These are phyloP conservation scores for Rhizopus delemar DNA, from an alignment of 371 early-diverging fungal species.

Conservation along the genomic window DNA sequence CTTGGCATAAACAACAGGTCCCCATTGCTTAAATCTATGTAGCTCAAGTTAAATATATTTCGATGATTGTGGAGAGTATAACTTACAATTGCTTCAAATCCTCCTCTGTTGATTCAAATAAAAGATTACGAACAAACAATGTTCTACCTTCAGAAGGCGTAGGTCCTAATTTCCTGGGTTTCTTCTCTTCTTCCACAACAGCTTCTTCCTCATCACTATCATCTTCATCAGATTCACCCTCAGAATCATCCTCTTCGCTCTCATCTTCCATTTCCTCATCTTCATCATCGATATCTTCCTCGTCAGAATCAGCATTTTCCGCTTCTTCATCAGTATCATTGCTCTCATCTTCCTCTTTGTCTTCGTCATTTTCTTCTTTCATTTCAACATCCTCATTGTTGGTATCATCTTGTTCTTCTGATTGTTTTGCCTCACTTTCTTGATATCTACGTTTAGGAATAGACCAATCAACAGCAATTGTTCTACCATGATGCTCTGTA, in stretches of 20 bases:
- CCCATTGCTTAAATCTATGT: conserved; percentile 65
- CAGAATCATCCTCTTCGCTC: conserved; percentile 43
- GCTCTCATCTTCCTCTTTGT: conserved; percentile 45
- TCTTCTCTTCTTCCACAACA: conserved; percentile 35
- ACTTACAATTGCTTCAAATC: conserved; percentile 74
- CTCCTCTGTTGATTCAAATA: conserved; percentile 86
- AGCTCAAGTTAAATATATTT: neutral
- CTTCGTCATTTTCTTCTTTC: conserved; percentile 34
- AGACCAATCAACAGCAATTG: conserved; percentile 85
- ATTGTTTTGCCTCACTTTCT: conserved; percentile 56
- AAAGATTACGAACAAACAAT: conserved; percentile 88
- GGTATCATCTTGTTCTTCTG: conserved; percentile 11
- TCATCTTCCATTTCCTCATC: conserved; percentile 37
- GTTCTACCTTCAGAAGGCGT: conserved; percentile 70
- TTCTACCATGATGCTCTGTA: conserved; percentile 66
- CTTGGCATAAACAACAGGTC: conserved; percentile 79
- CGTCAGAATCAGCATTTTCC: conserved; percentile 20
- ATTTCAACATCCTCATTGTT: conserved; percentile 31
- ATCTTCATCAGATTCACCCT: conserved; percentile 49
- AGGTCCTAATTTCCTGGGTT: conserved; percentile 34
- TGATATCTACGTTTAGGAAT: conserved; percentile 75
- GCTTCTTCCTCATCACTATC: conserved; percentile 25
- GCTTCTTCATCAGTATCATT: conserved; percentile 49
- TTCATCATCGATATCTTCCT: conserved; percentile 41
- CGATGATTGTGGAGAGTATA: neutral